Conservation (phyloP, 2,329 filamentous ascomycete species). For the Colletotrichum horii region DNA sequence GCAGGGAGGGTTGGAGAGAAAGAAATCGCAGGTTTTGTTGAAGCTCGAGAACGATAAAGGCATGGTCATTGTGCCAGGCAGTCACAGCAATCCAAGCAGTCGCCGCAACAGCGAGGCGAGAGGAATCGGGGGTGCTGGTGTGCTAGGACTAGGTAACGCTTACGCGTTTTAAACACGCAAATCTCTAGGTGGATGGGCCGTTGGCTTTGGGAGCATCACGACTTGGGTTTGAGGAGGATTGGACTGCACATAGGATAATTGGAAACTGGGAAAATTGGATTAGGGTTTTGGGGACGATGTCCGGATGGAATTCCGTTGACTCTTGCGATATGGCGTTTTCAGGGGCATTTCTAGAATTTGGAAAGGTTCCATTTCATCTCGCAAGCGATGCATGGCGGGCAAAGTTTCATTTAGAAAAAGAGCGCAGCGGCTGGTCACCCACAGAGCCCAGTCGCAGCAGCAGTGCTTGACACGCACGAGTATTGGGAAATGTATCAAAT, state of each 20-base stretch:
- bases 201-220: background rate
- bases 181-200: background rate
- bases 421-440: background rate
- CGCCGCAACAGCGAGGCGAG: constrained; percentile 5
- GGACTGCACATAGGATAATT: background rate
- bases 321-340: background rate
- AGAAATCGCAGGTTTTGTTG: constrained; percentile 2
- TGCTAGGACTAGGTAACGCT: constrained; percentile 7
- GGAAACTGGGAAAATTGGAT: background rate
- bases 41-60: constrained; percentile 8
- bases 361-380: background rate
- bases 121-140: constrained; percentile 5
- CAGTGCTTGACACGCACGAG: background rate
- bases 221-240: background rate
- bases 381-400: constrained; percentile 3
- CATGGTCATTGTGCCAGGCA: constrained; percentile 5
- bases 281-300: background rate
- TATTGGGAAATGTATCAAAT: background rate
- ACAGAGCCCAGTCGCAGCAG: background rate
- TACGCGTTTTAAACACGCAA: background rate
- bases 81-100: background rate
- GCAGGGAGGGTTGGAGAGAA: background rate
- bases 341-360: background rate
- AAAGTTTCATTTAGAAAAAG: background rate
- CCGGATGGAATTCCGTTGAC: background rate